Evolutionary conservation across 768 basidiomycete genomes (phyloP).

Genomic region (Mycena metata): DNA sequence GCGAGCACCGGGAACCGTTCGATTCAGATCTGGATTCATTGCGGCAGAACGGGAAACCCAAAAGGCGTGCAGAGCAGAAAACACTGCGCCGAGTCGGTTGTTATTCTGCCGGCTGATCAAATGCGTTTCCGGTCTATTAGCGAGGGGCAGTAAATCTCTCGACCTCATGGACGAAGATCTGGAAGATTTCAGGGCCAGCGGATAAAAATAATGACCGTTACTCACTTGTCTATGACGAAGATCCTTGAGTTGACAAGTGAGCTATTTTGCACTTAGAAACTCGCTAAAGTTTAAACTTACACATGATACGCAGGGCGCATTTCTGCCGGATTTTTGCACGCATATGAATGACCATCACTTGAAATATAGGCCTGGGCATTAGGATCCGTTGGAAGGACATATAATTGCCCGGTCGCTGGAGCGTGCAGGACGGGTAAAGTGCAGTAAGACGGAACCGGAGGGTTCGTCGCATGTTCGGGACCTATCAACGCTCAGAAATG

Average conservation of each 20-base stretch:
- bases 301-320: slow-evolving; percentile 72
- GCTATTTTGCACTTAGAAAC: neutral
- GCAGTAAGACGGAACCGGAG: slow-evolving; percentile 67
- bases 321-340: slow-evolving; percentile 66
- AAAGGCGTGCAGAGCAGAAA: slow-evolving; percentile 67
- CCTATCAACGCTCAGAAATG: slow-evolving; percentile 48
- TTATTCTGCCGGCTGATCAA: slow-evolving; percentile 53
- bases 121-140: slow-evolving; percentile 56
- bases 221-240: slow-evolving; percentile 66
- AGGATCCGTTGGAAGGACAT: slow-evolving; percentile 37
- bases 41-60: slow-evolving; percentile 66
- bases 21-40: too few relatives aligned
- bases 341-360: slow-evolving; percentile 67
- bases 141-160: slow-evolving; percentile 60
- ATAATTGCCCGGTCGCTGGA: slow-evolving; percentile 23
- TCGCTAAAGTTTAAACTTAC: slow-evolving; percentile 51
- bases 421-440: slow-evolving; percentile 67
- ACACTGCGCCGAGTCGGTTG: slow-evolving; percentile 72
- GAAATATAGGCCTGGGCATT: slow-evolving; percentile 62
- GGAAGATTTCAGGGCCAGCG: neutral
- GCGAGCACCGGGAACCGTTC: too few relatives aligned
- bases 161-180: slow-evolving; percentile 67
- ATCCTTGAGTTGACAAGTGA: slow-evolving; percentile 29
- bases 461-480: slow-evolving; percentile 60
- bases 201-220: neutral